phyloP scores from a whole-genome alignment of 805 yeast genomes.

The Saturnispora bothae region DNA sequence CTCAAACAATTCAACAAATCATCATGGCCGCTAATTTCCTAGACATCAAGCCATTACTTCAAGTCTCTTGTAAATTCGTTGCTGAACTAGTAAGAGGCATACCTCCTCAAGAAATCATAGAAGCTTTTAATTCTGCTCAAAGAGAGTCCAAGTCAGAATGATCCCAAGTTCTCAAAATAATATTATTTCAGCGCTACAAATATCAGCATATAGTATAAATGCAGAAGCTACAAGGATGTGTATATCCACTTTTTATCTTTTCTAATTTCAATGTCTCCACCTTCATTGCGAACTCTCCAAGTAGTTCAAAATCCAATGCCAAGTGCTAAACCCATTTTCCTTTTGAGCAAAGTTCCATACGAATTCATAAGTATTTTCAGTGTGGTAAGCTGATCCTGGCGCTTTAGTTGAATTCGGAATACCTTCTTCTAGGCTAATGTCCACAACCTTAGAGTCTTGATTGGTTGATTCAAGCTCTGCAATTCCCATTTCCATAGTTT shows the following conservation, averaged over 20 bases:
- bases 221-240: too few relatives aligned
- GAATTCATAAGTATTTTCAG: not conserved
- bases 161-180: not conserved
- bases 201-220: too few relatives aligned
- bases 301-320: conserved; percentile 5
- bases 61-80: conserved; percentile 61
- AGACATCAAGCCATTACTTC: conserved; percentile 58
- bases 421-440: not conserved
- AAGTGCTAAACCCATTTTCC: not conserved
- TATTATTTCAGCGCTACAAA: too few relatives aligned
- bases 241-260: too few relatives aligned
- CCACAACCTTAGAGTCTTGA: not conserved
- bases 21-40: conserved; percentile 70
- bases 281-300: too few relatives aligned
- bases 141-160: not conserved
- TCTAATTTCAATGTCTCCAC: too few relatives aligned
- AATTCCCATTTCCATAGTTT: conserved; percentile 14
- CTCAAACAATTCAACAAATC: conserved; percentile 62
- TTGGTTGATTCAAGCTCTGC: conserved; percentile 1
- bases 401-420: not conserved
- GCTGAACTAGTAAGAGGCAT: conserved; percentile 72
- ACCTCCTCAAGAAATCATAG: conserved; percentile 62
- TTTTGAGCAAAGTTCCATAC: not conserved
- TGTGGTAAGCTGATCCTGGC: conserved; percentile 1
- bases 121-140: conserved; percentile 53